Evolutionary conservation across 1,284 basidiomycete species (phyloP), one percentile per base, ranked within the genome.

Genomic region (Ustilago sp.): DNA sequence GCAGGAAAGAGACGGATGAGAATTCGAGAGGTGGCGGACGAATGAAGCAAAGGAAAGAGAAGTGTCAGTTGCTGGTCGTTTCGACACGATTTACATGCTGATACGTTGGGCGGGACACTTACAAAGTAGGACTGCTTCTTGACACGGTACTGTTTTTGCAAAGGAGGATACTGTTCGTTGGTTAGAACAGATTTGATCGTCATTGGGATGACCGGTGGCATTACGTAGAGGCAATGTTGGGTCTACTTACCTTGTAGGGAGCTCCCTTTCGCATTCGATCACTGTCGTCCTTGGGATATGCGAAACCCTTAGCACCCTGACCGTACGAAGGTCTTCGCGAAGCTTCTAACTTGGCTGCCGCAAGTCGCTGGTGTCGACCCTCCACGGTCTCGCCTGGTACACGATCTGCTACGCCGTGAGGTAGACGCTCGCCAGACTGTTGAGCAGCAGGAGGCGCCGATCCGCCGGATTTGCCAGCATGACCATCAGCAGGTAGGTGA

Each of bases 91-190:
- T n/a, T 17, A 23, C 11, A 11, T 4, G 11, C n/a, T n/a, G 15
- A 28, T 13, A 38, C 11, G 7, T 7, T 15, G 36, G 9, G 17
- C 17, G 3, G 50, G 13, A 39, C 9, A 80, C 80, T 80, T 70
- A 81, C 80, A 68, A 80, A 81, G 68, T 80, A 81, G 45, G 78
- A 80, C 69, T 77, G 68, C 71, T 81, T 81, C 71, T 81, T 81
- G 64, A 81, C 68, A 35, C 80, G 80, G 61, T 61, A 78, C 80
- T 81, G 80, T 77, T 73, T 73, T 73, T 73, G 68, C 63, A 73
- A 80, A 71, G 51, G 77, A 74, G 80, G 80, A 66, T 81, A 78
- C 80, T 81, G 75, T 54, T 50, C 57, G 56, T 63, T 60, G 64
- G 79, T 81, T 58, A 80, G 80, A 77, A 70, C 62, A 66, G 71